Evolutionary conservation across 441 rosid species (phyloP).

Genomic region (Pelargonium myrrhifolium): DNA sequence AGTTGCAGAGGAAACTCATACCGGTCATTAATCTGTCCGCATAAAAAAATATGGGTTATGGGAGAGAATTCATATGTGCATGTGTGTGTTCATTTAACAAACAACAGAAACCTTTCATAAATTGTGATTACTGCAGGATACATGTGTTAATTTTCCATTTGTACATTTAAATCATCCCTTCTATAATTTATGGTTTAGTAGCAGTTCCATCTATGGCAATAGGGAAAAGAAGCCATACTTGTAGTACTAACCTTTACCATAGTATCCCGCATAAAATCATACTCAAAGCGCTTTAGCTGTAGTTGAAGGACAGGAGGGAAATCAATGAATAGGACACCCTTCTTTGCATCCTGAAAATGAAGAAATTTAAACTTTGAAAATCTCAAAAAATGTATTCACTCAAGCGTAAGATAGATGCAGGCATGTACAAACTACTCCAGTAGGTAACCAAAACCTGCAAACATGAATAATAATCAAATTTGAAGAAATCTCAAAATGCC

Average conservation of each 20-base stretch:
- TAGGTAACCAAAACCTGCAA: background rate
- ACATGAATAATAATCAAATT: background rate
- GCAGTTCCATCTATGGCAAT: background rate
- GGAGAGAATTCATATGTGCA: background rate
- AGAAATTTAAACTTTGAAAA: background rate
- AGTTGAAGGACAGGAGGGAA: conserved; percentile 97
- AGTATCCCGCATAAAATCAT: conserved; percentile 79
- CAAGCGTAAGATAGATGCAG: background rate
- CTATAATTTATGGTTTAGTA: background rate
- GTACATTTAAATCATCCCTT: background rate
- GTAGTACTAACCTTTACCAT: conserved; percentile 77
- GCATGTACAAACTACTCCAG: background rate
- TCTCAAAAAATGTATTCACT: conserved; percentile 6
- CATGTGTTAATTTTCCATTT: background rate
- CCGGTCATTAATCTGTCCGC: conserved; percentile 42
- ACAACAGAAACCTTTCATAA: background rate
- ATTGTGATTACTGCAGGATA: background rate
- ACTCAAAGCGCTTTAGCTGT: conserved; percentile 89
- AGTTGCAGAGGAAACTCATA: conserved; percentile 53
- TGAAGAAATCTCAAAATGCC: too few relatives aligned
- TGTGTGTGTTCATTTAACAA: too few relatives aligned
- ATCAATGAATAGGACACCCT: conserved; percentile 84
- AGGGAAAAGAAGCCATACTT: background rate
- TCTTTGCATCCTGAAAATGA: conserved; percentile 75
- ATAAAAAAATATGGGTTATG: background rate